phyloP scores from a whole-genome alignment of 805 yeast genomes.

The Saccharomyces eubayanus region DNA sequence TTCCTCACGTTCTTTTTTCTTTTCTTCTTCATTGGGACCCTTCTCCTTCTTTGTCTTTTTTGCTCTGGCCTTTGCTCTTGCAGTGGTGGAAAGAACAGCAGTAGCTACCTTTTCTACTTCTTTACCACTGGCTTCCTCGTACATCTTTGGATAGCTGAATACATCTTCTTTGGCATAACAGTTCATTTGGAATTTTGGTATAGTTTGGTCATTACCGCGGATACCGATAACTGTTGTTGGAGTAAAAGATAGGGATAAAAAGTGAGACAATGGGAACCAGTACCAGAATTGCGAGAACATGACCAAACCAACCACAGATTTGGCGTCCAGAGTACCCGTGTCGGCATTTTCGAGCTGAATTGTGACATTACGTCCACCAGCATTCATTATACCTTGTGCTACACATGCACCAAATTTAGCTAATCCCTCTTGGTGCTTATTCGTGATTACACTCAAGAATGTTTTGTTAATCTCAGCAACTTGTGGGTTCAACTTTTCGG shows the following conservation, averaged over 20 bases:
- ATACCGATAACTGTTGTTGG: slow-evolving; percentile 90
- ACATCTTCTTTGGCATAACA: slow-evolving; percentile 73
- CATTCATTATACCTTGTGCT: slow-evolving; percentile 96
- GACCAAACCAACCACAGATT: slow-evolving; percentile 86
- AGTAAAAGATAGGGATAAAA: slow-evolving; percentile 80
- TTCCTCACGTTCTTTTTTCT: slow-evolving; percentile 22
- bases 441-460: slow-evolving; percentile 65
- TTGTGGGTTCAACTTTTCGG: slow-evolving; percentile 72
- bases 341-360: slow-evolving; percentile 81
- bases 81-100: slow-evolving; percentile 91
- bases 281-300: slow-evolving; percentile 93
- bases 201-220: slow-evolving; percentile 63
- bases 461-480: slow-evolving; percentile 69
- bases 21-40: slow-evolving; percentile 34
- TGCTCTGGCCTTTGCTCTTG: slow-evolving; percentile 88
- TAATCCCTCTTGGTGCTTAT: slow-evolving; percentile 91
- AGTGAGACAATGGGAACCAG: slow-evolving; percentile 96
- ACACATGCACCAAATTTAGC: slow-evolving; percentile 97
- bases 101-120: slow-evolving; percentile 84
- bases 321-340: slow-evolving; percentile 82
- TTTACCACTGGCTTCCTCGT: slow-evolving; percentile 68
- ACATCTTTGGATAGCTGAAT: slow-evolving; percentile 85
- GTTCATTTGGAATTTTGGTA: slow-evolving; percentile 73
- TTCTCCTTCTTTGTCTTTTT: slow-evolving; percentile 51
- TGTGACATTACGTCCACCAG: slow-evolving; percentile 97